Percentiles rank a stretch among this genome's conserved stretches.
These are phyloP conservation scores for Phytophthora brassicae DNA, from an alignment of 352 stramenopile species.

Conservation along the genomic window DNA sequence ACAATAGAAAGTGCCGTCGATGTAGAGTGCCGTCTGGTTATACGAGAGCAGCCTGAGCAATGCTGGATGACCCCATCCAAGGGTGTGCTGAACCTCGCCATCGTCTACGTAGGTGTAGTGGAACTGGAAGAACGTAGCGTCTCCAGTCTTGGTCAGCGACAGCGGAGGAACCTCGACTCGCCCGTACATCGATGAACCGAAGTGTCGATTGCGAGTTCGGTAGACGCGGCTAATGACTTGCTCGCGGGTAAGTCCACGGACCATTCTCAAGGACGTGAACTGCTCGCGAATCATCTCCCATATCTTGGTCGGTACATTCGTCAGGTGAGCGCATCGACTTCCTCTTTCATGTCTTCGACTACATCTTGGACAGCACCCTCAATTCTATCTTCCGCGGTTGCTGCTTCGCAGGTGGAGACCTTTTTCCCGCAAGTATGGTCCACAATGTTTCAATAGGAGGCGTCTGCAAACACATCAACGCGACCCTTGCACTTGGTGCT, in stretches of 20 bases:
- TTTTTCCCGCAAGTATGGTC: not conserved
- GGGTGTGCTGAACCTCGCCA: slow-evolving; percentile 12
- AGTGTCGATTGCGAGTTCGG: slow-evolving; percentile 4
- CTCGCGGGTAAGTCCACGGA: slow-evolving; percentile 2
- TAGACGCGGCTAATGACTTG: slow-evolving; percentile 10
- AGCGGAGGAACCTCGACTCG: slow-evolving; percentile 20
- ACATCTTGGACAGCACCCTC: slow-evolving; percentile 2
- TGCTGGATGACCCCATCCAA: slow-evolving; percentile 23
- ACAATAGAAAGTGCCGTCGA: slow-evolving; percentile 28
- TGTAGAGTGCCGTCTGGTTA: slow-evolving; percentile 10
- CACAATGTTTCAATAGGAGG: slow-evolving; percentile 4
- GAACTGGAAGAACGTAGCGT: slow-evolving; percentile 28
- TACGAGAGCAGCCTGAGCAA: slow-evolving; percentile 18
- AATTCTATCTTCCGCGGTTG: not conserved
- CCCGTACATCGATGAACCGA: slow-evolving; percentile 18
- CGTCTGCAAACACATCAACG: slow-evolving; percentile 11
- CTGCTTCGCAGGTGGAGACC: not conserved
- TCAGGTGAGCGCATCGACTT: not conserved
- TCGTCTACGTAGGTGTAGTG: slow-evolving; percentile 20
- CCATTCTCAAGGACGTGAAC: slow-evolving; percentile 5
- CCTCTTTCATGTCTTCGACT: slow-evolving; percentile 1
- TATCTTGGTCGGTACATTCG: not conserved
- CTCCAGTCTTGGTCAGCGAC: not conserved
- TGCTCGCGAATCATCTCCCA: slow-evolving; percentile 6
- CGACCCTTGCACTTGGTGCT: slow-evolving; percentile 5